Percentiles rank a stretch among this genome's conserved stretches.
phyloP scores from a whole-genome alignment of 2,329 filamentous ascomycete species.

The Coniochaeta sp. region DNA sequence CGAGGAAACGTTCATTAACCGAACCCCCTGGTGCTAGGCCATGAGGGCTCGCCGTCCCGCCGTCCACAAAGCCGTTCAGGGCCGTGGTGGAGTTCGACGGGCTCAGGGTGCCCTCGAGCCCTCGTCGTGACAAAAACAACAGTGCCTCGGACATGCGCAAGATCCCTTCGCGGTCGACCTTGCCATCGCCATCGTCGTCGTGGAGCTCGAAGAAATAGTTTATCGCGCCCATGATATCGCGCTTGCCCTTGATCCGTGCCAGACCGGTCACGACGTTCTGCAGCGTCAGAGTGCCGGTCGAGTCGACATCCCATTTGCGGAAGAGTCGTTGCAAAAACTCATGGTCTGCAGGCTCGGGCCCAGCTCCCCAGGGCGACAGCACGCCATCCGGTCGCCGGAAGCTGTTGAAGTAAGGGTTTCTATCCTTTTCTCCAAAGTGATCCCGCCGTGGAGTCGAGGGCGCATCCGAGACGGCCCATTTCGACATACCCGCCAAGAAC shows the following conservation, averaged over 20 bases:
- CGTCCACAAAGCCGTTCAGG: constrained; percentile 33
- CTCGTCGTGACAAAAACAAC: constrained; percentile 83
- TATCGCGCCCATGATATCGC: constrained; percentile 96
- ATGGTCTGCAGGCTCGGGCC: constrained; percentile 74
- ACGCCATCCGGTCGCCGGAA: constrained; percentile 37
- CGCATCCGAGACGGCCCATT: constrained; percentile 88
- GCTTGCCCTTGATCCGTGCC: constrained; percentile 83
- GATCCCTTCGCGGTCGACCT: constrained; percentile 91
- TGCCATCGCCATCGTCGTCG: constrained; percentile 85
- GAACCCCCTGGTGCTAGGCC: constrained; percentile 42
- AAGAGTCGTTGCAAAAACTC: constrained; percentile 90
- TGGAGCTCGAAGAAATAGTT: constrained; percentile 98
- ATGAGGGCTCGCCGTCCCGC: constrained; percentile 19
- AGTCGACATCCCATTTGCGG: constrained; percentile 77
- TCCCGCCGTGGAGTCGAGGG: constrained; percentile 51
- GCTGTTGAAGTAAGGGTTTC: constrained; percentile 48
- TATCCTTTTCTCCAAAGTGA: constrained; percentile 41
- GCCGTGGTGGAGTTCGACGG: constrained; percentile 54
- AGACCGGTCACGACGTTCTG: constrained; percentile 90
- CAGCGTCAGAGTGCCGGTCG: constrained; percentile 69
- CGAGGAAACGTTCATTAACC: constrained; percentile 81
- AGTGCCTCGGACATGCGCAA: constrained; percentile 89
- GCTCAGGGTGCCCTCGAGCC: constrained; percentile 67
- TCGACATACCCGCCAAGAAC: constrained; percentile 81
- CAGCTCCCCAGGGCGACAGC: constrained; percentile 46